Base-by-base conservation (phyloP, 78 protist genomes). In the Guillardia theta region DNA sequence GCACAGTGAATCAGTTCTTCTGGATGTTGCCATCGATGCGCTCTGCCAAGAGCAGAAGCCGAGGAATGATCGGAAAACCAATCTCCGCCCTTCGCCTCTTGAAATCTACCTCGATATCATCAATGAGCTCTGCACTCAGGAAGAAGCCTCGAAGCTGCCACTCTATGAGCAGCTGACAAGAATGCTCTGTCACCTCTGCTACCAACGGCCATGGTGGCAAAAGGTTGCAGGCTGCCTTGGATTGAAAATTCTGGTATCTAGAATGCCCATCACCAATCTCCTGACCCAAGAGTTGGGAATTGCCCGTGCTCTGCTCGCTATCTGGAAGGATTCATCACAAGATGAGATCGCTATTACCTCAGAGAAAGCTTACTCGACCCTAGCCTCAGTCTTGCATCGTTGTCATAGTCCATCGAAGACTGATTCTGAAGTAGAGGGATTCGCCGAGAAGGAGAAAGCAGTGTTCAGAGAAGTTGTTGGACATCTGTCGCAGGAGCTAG, bases 271-370 rank as follows among this genome's bases (percentile, higher is more conserved):
- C 33, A 19, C 92, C 24, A 93, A 97, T 96, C 70, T 96, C 19
- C 30, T 21, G 0, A 39, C 21, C 18, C 45, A 24, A 48, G 94
- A 97, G 94, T n/a, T 58, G 24, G 45, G 27, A 3, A 0, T 96
- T 4, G 47, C 96, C n/a, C 47, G 92, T 41, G 97, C 97, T 33
- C 78, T 97, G 62, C 46, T 97, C n/a, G 90, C 88, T 46, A 93
- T 97, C 44, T 48, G 95, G 64, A 93, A 93, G 62, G 97, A 96
- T 94, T 27, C 95, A 15, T 6, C 95, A 6, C 88, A 93, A 33
- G 92, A 93, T 22, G 92, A 95, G 15, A 90, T 94, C 50, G 95
- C 90, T 43, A 48, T 93, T 83, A 90, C 80, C 22, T 64, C 96
- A 4, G 97, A 94, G 46, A 64, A 64, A 18, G 95, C 97, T 0